These are phyloP conservation scores for Drosera spatulata DNA, from an alignment of 179 eudicot species.

Conservation along the genomic window DNA sequence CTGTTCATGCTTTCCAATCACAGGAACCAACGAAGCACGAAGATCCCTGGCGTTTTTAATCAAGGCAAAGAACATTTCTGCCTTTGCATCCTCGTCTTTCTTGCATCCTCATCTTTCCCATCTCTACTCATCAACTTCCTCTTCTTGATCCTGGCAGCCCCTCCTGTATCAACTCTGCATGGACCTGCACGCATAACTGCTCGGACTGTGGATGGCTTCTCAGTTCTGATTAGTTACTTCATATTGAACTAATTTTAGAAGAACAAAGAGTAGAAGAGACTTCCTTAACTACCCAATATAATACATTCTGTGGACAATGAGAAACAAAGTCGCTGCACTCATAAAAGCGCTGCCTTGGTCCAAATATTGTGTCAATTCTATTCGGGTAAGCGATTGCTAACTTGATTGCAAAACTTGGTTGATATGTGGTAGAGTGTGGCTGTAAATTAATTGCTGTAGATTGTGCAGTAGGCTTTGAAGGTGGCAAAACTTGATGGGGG, in stretches of 20 bases:
- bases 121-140: constrained; percentile 10
- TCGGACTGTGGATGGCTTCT: neutral
- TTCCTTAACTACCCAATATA: neutral
- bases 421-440: too few relatives aligned
- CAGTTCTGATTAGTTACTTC: neutral
- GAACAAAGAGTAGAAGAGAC: neutral
- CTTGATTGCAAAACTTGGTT: too few relatives aligned
- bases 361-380: neutral
- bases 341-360: neutral
- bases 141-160: constrained; percentile 22
- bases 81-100: constrained; percentile 12
- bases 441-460: neutral
- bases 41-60: constrained; percentile 27
- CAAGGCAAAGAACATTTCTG: constrained; percentile 43
- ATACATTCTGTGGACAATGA: neutral
- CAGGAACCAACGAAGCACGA: constrained; percentile 14
- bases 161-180: constrained; percentile 6
- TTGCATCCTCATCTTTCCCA: constrained; percentile 6
- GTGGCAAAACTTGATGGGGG: neutral
- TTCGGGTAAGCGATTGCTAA: neutral
- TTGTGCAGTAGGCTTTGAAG: constrained; percentile 4
- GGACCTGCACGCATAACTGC: neutral
- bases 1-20: neutral
- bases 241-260: neutral
- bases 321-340: neutral